Evolutionary conservation across 1,284 basidiomycete genomes (phyloP), one percentile per base, ranked within the genome.

Genomic region (Ceratobasidium sp.): DNA sequence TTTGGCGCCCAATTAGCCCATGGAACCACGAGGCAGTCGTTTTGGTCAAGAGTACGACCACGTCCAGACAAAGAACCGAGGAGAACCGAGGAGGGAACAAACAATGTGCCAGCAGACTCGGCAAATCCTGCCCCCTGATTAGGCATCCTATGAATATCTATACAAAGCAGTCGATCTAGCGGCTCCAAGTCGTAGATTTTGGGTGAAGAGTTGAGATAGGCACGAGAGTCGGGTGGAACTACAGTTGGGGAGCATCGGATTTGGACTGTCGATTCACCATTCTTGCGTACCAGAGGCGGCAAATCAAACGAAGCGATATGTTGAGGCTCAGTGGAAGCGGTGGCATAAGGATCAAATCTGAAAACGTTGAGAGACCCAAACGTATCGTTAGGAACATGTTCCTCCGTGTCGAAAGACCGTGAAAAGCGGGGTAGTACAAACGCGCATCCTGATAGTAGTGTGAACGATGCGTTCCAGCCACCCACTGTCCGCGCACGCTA

Each of bases 1-100:
- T 45, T 58, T 10, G 36, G 18, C 14, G 39, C 65, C 65, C 65
- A 69, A 39, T 23, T 53, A n/a, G 36, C 9, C 65, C 65, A 69
- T 14, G 26, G 50, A 32, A 69, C 39, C 6, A 30, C 28, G 5
- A 69, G 9, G n/a, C n/a, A 28, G 21, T 26, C 43, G 18, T 21
- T 5, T 18, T 57, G 39, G 2, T 45, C 21, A 16, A 2, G 6
- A 8, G n/a, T n/a, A n/a, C n/a, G n/a, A n/a, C n/a, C n/a, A n/a
- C n/a, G n/a, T n/a, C n/a, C n/a, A n/a, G n/a, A n/a, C n/a, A n/a
- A n/a, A n/a, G 52, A n/a, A 21, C n/a, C 34, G 9, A 57, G 14
- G 23, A 69, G n/a, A 2, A 34, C 26, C 10, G 36, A 21, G 18
- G 41, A 69, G 8, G 65, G 41, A 4, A 69, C 30, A 34, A 55